These are phyloP conservation scores for Ensete ventricosum DNA, from an alignment of 176 grass and related monocot species.

Conservation along the genomic window DNA sequence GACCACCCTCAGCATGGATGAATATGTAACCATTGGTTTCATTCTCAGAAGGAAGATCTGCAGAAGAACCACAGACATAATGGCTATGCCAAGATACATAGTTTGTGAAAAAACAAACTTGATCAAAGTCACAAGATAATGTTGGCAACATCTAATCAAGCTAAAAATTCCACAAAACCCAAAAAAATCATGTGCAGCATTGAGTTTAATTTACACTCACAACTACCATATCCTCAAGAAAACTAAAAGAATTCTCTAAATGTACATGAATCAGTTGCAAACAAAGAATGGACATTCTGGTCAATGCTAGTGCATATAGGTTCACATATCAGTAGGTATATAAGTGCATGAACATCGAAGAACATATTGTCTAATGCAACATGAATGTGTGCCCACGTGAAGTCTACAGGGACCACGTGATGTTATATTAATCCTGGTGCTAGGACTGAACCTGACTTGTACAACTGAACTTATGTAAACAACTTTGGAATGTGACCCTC, in stretches of 20 bases:
- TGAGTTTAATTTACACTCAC: not conserved
- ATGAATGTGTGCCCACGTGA: not conserved
- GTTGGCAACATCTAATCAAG: not conserved
- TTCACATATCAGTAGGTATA: not conserved
- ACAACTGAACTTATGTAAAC: not conserved
- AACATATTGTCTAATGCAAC: not conserved
- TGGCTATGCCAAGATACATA: not conserved
- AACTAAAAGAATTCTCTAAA: not conserved
- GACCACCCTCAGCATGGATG: slow-evolving; percentile 92
- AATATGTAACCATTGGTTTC: slow-evolving; percentile 90
- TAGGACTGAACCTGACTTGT: not conserved
- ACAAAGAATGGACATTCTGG: not conserved
- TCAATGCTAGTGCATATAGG: not conserved
- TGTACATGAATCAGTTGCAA: not conserved
- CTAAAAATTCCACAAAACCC: not conserved
- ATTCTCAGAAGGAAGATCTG: slow-evolving; percentile 72
- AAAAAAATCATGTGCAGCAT: not conserved
- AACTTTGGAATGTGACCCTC: no score
- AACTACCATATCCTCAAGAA: not conserved
- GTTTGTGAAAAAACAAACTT: not conserved
- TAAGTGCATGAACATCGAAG: not conserved
- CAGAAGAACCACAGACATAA: slow-evolving; percentile 7
- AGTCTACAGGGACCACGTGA: not conserved
- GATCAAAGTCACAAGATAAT: no score
- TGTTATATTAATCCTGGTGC: not conserved